Conservation (phyloP, 2,329 filamentous ascomycete species). For the Botryotinia calthae region DNA sequence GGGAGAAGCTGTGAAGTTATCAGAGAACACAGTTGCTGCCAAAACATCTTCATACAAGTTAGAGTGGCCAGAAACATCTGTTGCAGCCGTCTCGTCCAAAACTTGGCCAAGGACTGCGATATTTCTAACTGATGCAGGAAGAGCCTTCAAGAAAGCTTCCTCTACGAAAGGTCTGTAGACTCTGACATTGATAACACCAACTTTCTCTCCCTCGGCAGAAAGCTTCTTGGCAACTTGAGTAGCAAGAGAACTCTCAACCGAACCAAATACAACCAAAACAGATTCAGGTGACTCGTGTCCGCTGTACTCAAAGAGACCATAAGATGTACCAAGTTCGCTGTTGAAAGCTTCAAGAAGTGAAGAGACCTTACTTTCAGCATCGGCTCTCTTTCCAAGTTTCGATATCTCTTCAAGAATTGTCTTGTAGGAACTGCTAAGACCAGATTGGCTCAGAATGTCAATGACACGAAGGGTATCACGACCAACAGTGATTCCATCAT, state of each 20-base stretch:
- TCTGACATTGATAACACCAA: constrained; percentile 87
- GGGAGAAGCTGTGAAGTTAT: constrained; percentile 60
- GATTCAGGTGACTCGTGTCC: constrained; percentile 77
- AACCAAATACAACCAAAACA: constrained; percentile 90
- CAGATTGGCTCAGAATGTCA: constrained; percentile 72
- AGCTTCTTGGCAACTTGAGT: constrained; percentile 76
- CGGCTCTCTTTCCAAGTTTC: constrained; percentile 66
- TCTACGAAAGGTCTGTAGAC: constrained; percentile 95
- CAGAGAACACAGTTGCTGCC: constrained; percentile 76
- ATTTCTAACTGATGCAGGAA: constrained; percentile 72
- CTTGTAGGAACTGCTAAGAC: constrained; percentile 67
- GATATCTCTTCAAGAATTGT: constrained; percentile 61
- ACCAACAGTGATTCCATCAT: constrained; percentile 80
- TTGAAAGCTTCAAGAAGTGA: constrained; percentile 76
- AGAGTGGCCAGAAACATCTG: constrained; percentile 77
- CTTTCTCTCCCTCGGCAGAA: constrained; percentile 67
- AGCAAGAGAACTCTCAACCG: constrained; percentile 81
- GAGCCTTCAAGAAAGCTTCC: constrained; percentile 80
- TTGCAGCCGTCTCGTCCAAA: constrained; percentile 65
- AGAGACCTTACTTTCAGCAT: constrained; percentile 68
- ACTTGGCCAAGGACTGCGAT: constrained; percentile 91
- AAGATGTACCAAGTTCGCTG: constrained; percentile 87
- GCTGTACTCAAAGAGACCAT: constrained; percentile 89
- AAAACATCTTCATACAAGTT: constrained; percentile 88
- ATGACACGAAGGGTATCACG: constrained; percentile 80